Evolutionary conservation across 257 asterid species (phyloP).

Genomic region (Salvia rosmarinus): DNA sequence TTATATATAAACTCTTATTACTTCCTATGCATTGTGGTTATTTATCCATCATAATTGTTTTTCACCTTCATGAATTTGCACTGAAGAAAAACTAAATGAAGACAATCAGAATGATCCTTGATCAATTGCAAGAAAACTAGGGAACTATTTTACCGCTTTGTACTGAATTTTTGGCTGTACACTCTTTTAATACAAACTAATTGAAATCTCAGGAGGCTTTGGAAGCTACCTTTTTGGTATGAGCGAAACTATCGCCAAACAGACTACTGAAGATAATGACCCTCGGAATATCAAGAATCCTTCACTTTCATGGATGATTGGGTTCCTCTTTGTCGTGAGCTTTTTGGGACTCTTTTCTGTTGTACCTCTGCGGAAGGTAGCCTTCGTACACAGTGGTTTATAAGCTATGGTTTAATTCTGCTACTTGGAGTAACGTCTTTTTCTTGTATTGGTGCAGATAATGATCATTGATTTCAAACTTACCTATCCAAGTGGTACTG

Average conservation of each 20-base stretch:
- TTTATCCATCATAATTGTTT: background rate
- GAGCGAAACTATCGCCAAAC: conserved; percentile 76
- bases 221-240: conserved; percentile 93
- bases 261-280: conserved; percentile 55
- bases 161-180: background rate
- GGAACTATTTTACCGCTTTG: background rate
- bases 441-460: conserved; percentile 51
- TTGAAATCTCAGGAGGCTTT: conserved; percentile 74
- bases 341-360: conserved; percentile 91
- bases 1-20: background rate
- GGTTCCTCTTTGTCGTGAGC: conserved; percentile 90
- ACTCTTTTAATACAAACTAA: conserved; percentile 27
- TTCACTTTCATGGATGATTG: conserved; percentile 77
- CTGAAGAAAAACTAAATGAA: conserved; percentile 19
- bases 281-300: conserved; percentile 68
- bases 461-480: conserved; percentile 91
- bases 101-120: background rate
- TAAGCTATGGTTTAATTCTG: too few species aligned
- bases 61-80: background rate
- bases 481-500: conserved; percentile 97
- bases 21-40: background rate
- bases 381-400: conserved; percentile 13
- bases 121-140: conserved; percentile 5
- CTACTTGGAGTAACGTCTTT: too few species aligned
- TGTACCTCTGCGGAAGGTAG: conserved; percentile 88